A percentile compares a stretch with the other conserved stretches of the same genome.
Conservation (phyloP, 1,139 yeast species). For the Sugiyamaella paludigena region DNA sequence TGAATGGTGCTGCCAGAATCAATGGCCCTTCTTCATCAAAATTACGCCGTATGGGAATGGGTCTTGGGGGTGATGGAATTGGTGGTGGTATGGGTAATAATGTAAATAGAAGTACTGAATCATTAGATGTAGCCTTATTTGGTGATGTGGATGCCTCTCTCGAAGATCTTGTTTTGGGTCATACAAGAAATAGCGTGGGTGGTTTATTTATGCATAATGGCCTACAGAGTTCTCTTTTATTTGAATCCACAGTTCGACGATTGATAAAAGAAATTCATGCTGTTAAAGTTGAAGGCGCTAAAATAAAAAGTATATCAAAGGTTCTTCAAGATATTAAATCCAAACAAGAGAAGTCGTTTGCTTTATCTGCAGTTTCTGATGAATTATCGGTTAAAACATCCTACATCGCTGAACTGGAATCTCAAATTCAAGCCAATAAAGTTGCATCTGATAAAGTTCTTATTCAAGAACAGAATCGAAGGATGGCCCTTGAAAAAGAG, state of each 20-base stretch:
- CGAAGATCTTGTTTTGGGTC: constrained; percentile 60
- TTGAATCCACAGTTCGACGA: constrained; percentile 49
- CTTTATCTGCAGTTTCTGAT: constrained; percentile 22
- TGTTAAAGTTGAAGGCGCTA: constrained; percentile 46
- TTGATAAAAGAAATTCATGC: constrained; percentile 48
- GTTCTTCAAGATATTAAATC: constrained; percentile 36
- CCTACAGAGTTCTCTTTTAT: constrained; percentile 52
- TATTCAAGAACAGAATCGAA: constrained; percentile 11
- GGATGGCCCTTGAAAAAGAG: constrained; percentile 9
- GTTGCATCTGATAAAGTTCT: constrained; percentile 4
- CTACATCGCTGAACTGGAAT: constrained; percentile 26
- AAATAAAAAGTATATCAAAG: constrained; percentile 44
- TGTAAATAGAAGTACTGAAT: constrained; percentile 10
- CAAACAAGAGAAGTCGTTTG: constrained; percentile 24
- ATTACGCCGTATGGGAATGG: constrained; percentile 9
- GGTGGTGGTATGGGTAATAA: background rate
- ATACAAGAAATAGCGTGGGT: constrained; percentile 53
- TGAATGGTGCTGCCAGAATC: background rate
- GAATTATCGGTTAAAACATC: constrained; percentile 27
- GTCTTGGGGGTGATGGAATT: background rate
- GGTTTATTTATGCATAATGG: constrained; percentile 66
- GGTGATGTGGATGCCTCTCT: constrained; percentile 67
- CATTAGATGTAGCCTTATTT: constrained; percentile 73
- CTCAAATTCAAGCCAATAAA: constrained; percentile 7
- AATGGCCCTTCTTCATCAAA: background rate